Percentiles rank a stretch among this genome's conserved stretches.
phyloP scores from a whole-genome alignment of 2,329 filamentous ascomycete species.

The Cryphonectria nitschkei region DNA sequence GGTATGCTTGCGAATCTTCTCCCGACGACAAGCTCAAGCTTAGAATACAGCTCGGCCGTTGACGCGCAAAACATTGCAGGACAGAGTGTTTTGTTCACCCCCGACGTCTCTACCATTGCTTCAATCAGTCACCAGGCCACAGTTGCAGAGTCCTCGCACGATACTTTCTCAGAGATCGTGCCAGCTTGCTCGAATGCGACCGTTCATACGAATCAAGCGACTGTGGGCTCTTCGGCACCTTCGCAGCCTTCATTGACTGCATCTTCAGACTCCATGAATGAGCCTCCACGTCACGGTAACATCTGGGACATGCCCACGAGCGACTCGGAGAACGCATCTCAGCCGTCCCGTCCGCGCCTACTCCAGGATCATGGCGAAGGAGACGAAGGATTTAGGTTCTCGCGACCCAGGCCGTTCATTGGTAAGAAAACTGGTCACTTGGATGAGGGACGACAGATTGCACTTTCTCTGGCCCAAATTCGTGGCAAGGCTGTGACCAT shows the following conservation, averaged over 20 bases:
- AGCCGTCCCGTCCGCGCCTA: background rate
- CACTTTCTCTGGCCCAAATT: conserved; percentile 22
- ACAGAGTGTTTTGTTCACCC: background rate
- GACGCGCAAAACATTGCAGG: conserved; percentile 8
- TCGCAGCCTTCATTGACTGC: background rate
- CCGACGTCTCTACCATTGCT: conserved; percentile 8
- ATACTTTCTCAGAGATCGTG: background rate
- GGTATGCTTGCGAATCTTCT: conserved; percentile 18
- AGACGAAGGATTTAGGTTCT: conserved; percentile 33
- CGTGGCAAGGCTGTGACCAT: conserved; percentile 12
- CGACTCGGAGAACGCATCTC: background rate
- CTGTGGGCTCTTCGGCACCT: conserved; percentile 6
- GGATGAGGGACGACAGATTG: conserved; percentile 22
- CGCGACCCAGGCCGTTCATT: conserved; percentile 36
- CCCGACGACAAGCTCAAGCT: conserved; percentile 21
- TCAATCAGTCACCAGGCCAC: conserved; percentile 27
- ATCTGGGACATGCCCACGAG: background rate
- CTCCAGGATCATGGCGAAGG: background rate
- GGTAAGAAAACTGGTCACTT: conserved; percentile 30
- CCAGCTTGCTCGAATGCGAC: background rate
- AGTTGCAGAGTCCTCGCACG: background rate
- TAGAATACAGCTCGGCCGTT: background rate
- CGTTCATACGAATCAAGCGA: conserved; percentile 17
- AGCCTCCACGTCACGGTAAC: background rate
- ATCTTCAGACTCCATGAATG: background rate